A percentile compares a stretch with the other conserved stretches of the same genome.
phyloP scores from a whole-genome alignment of 1,284 basidiomycete species.

The Marasmius oreades region DNA sequence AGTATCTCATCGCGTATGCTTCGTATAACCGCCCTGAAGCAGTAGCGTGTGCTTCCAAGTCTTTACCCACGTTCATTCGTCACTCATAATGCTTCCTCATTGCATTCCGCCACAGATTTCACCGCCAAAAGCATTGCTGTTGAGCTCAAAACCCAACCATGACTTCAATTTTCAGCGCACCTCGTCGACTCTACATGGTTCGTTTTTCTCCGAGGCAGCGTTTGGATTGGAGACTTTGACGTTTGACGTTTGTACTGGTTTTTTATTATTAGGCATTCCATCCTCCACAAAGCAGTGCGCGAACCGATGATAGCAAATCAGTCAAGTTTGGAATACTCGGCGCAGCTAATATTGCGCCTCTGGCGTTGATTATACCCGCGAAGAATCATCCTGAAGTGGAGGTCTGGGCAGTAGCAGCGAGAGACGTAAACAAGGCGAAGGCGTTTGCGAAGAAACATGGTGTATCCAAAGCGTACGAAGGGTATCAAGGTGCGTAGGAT shows the following conservation, averaged over 20 bases:
- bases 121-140: too few relatives aligned
- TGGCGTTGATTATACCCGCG: conserved; percentile 51
- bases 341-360: conserved; percentile 60
- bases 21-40: too few relatives aligned
- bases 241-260: too few relatives aligned
- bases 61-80: too few relatives aligned
- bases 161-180: background rate
- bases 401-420: conserved; percentile 59
- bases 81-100: too few relatives aligned
- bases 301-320: conserved; percentile 22
- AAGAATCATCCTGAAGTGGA: conserved; percentile 56
- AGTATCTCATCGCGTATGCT: too few relatives aligned
- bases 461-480: conserved; percentile 52
- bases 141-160: background rate
- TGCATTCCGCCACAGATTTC: too few relatives aligned
- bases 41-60: too few relatives aligned
- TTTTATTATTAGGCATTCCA: background rate
- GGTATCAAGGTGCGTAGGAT: conserved; percentile 47
- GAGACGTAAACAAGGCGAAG: conserved; percentile 47
- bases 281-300: background rate
- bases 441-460: conserved; percentile 53
- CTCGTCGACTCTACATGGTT: background rate
- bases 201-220: too few relatives aligned
- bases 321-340: conserved; percentile 61
- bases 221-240: background rate